A percentile compares a stretch with the other conserved stretches of the same genome.
phyloP scores from a whole-genome alignment of 345 rosid genomes.

The Eucalyptus sp. region DNA sequence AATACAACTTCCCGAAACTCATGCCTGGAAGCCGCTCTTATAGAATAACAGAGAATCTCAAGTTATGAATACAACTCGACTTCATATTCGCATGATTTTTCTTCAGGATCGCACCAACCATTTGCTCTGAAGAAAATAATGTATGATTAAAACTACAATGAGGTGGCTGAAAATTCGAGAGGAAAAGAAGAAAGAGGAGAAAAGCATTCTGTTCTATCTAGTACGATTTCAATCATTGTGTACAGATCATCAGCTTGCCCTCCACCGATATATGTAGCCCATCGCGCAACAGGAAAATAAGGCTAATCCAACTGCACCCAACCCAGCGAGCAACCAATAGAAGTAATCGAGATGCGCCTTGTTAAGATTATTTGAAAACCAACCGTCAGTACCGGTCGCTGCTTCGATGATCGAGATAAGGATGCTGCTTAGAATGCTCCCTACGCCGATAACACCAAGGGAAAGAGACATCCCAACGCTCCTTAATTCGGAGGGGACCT shows the following conservation, averaged over 20 bases:
- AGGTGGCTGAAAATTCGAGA: not conserved
- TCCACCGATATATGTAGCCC: slow-evolving; percentile 3
- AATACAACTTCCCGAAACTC: not conserved
- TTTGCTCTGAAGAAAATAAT: not conserved
- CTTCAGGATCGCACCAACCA: not conserved
- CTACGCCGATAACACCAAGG: slow-evolving; percentile 10
- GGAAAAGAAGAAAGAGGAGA: not conserved
- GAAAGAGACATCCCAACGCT: slow-evolving; percentile 14
- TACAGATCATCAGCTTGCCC: not conserved
- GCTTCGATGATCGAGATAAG: slow-evolving; percentile 4
- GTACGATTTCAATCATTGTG: not conserved
- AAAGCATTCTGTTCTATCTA: not conserved
- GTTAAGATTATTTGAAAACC: slow-evolving; percentile 17
- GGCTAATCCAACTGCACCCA: not conserved
- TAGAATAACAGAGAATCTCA: not conserved
- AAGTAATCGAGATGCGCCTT: slow-evolving; percentile 19
- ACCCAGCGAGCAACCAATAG: slow-evolving; percentile 12
- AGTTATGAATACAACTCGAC: not conserved
- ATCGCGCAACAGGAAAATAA: slow-evolving; percentile 4
- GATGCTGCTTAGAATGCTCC: slow-evolving; percentile 12
- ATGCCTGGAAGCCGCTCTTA: not conserved
- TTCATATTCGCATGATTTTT: not conserved
- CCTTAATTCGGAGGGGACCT: slow-evolving; percentile 13
- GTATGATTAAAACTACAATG: not conserved
- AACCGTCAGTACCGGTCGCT: not conserved